Conservation (phyloP, 176 grass and related monocot species). For the Puya raimondii region DNA sequence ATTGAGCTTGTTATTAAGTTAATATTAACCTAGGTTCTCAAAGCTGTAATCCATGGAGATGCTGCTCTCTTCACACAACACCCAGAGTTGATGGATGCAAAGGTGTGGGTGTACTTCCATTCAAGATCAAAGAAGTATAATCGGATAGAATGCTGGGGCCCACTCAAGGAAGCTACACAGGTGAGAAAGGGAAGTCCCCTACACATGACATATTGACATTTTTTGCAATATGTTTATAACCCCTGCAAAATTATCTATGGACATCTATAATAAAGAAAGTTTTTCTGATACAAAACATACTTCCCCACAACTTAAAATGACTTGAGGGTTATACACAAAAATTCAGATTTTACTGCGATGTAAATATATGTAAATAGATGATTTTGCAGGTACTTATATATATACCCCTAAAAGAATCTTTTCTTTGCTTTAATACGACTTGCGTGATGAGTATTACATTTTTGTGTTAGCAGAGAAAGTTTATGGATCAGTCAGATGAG, state of each 20-base stretch:
- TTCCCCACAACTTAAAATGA: too few relatives aligned
- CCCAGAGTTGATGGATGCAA: constrained; percentile 75
- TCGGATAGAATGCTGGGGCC: constrained; percentile 80
- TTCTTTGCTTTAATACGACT: not conserved
- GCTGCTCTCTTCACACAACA: constrained; percentile 45
- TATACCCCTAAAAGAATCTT: too few relatives aligned
- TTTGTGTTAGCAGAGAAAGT: constrained; percentile 30
- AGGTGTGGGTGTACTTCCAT: constrained; percentile 87
- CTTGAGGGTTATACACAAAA: too few relatives aligned
- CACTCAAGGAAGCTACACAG: constrained; percentile 56
- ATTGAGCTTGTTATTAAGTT: constrained; percentile 1
- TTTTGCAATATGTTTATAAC: too few relatives aligned
- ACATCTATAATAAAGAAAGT: too few relatives aligned
- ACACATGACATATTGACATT: not conserved
- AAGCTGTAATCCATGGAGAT: constrained; percentile 83
- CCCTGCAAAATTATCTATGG: too few relatives aligned
- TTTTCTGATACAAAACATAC: too few relatives aligned
- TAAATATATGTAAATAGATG: too few relatives aligned
- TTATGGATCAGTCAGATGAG: constrained; percentile 26
- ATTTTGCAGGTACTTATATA: too few relatives aligned
- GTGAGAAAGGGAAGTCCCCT: constrained; percentile 6
- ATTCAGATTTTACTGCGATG: too few relatives aligned
- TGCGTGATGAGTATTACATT: too few relatives aligned
- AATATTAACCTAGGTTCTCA: constrained; percentile 38
- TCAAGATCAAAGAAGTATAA: constrained; percentile 67